phyloP scores from a whole-genome alignment of 176 grass and related monocot species.

The Carex scoparia region DNA sequence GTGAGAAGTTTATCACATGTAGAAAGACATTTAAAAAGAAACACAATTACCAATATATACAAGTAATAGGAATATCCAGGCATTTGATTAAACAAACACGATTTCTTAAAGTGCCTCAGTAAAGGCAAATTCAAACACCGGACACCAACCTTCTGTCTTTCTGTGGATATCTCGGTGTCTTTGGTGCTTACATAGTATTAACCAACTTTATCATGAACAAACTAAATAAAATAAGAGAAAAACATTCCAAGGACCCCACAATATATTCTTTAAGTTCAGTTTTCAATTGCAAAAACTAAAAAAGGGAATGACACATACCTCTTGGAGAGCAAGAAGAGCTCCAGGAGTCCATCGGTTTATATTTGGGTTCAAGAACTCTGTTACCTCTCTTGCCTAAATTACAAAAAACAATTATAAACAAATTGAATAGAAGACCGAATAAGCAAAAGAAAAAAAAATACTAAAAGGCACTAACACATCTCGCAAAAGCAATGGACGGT shows the following conservation, averaged over 20 bases:
- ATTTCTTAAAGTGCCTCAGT: background rate
- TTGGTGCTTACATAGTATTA: background rate
- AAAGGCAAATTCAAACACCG: background rate
- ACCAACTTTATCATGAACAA: background rate
- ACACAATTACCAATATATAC: background rate
- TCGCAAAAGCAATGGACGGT: conserved; percentile 46
- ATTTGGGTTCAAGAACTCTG: background rate
- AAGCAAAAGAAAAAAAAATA: background rate
- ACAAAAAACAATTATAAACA: background rate
- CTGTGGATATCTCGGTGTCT: background rate
- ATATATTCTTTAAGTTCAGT: background rate
- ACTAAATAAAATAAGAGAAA: background rate
- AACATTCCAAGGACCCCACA: background rate
- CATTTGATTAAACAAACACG: background rate
- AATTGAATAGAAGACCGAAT: background rate
- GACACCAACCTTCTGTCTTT: background rate
- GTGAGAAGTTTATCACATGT: background rate
- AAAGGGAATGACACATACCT: conserved; percentile 19
- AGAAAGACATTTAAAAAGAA: conserved; percentile 3
- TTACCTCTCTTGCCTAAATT: conserved; percentile 63
- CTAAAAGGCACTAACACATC: conserved; percentile 41
- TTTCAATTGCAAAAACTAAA: background rate
- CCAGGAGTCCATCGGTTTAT: conserved; percentile 36
- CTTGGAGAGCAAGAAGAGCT: conserved; percentile 37
- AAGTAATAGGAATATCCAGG: background rate